Evolutionary conservation across 306 rosid genomes (phyloP), one percentile per base, ranked within the genome.

Genomic region (Purshia tridentata): DNA sequence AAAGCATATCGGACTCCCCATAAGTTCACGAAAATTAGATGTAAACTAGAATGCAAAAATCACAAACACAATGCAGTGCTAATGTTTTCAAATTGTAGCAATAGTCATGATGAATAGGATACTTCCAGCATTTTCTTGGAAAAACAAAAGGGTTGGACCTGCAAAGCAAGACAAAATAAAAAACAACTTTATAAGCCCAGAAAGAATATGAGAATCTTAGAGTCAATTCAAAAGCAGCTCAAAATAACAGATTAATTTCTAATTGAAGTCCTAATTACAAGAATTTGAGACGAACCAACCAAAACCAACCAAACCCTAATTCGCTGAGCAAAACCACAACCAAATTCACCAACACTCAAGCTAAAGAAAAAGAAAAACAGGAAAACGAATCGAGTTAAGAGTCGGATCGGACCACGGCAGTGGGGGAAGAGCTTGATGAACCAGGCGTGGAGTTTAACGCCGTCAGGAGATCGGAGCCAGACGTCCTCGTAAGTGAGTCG

Each of bases 121-220:
- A 95, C 99, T 95, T 83, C 99, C 99, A 70, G 99, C 99, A 86
- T 95, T 92, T 81, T 95, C 99, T 86, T 95, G 99, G 75, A 92
- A 95, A 87, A 95, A 95, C 84, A 95, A 81, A 69, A 95, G 80
- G 45, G 99, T 95, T 3, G 99, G 99, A 81, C 98, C 99, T 95
- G 96, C 66, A 67, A 84, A 84, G 73, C 39, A 78, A 80, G 41
- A 73, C 73, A 53, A 72, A 78, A 18, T n/a, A n/a, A 77, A 75
- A 60, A 45, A 74, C 65, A 60, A 79, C 61, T 52, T 19, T 48
- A 44, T 71, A 73, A 80, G 72, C 15, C 67, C 42, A 13, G 61
- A 65, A 69, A 76, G 67, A 15, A 59, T 15, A 35, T 59, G 9
- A 29, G 44, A 58, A 29, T 58, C 44, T 29, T 55, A 20, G 23